Conservation (phyloP, 345 rosid species). For the Tarenaya hassleriana region DNA sequence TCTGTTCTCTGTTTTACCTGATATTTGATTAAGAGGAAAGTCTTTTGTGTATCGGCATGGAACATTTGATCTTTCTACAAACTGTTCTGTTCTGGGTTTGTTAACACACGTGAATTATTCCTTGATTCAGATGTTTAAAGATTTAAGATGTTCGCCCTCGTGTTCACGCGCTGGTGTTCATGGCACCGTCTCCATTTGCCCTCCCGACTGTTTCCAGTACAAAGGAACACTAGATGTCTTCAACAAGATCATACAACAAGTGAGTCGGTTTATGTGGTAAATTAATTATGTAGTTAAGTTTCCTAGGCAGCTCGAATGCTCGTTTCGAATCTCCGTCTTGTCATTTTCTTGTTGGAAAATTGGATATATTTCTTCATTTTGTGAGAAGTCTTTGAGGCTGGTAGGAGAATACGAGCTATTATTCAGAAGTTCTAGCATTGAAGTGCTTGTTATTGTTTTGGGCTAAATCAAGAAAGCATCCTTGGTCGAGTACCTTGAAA, state of each 20-base stretch:
- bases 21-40: slow-evolving; percentile 5
- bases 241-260: slow-evolving; percentile 86
- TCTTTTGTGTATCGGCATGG: neutral
- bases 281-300: neutral
- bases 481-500: too few relatives aligned
- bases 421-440: neutral
- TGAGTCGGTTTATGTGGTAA: slow-evolving; percentile 25
- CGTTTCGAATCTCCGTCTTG: neutral
- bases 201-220: slow-evolving; percentile 98
- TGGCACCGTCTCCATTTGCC: slow-evolving; percentile 91
- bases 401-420: neutral
- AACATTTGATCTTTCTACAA: neutral
- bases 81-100: neutral
- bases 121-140: slow-evolving; percentile 74
- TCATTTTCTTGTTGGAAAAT: neutral
- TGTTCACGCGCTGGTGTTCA: slow-evolving; percentile 94
- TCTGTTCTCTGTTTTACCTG: neutral
- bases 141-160: slow-evolving; percentile 89
- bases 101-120: slow-evolving; percentile 10
- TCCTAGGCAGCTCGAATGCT: neutral
- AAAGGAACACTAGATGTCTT: slow-evolving; percentile 96
- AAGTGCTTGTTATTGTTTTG: too few relatives aligned
- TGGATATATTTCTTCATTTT: neutral
- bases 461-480: too few relatives aligned
- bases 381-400: neutral